A percentile compares a stretch with the other conserved stretches of the same genome.
Conservation (phyloP, 805 yeast genomes). For the Wickerhamia fluorescens region DNA sequence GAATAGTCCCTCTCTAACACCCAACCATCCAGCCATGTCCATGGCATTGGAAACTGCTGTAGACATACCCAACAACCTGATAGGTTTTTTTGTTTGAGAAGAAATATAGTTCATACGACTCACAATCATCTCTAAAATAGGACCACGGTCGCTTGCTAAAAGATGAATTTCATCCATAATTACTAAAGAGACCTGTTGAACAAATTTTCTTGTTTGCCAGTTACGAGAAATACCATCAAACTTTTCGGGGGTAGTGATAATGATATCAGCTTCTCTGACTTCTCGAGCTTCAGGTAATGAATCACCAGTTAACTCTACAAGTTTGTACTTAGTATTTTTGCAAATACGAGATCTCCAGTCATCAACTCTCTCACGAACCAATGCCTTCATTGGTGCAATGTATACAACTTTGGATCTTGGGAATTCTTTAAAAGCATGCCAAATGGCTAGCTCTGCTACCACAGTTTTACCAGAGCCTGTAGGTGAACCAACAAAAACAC, state of each 20-base stretch:
- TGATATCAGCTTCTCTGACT: slow-evolving; percentile 62
- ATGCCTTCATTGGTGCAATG: slow-evolving; percentile 86
- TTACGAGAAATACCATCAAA: slow-evolving; percentile 84
- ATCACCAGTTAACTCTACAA: slow-evolving; percentile 81
- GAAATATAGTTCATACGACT: slow-evolving; percentile 74
- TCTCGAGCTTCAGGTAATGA: slow-evolving; percentile 66
- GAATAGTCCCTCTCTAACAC: slow-evolving; percentile 65
- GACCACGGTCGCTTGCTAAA: slow-evolving; percentile 81
- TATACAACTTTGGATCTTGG: slow-evolving; percentile 80
- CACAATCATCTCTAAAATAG: slow-evolving; percentile 84
- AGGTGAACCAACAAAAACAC: slow-evolving; percentile 93
- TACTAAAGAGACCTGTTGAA: slow-evolving; percentile 65
- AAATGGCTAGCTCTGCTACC: slow-evolving; percentile 93
- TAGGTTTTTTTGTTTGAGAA: slow-evolving; percentile 50
- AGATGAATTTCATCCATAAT: slow-evolving; percentile 84
- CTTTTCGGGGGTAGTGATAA: slow-evolving; percentile 80
- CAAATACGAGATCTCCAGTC: slow-evolving; percentile 63
- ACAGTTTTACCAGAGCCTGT: slow-evolving; percentile 96
- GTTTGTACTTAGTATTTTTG: slow-evolving; percentile 37
- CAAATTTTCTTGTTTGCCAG: slow-evolving; percentile 75
- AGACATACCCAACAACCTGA: slow-evolving; percentile 69
- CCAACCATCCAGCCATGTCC: slow-evolving; percentile 82
- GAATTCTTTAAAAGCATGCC: slow-evolving; percentile 85
- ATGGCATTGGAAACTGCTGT: slow-evolving; percentile 83
- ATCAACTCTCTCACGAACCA: slow-evolving; percentile 75